These are phyloP conservation scores for Amphirosellinia nigrospora DNA, from an alignment of 495 filamentous ascomycete genomes.

Conservation along the genomic window DNA sequence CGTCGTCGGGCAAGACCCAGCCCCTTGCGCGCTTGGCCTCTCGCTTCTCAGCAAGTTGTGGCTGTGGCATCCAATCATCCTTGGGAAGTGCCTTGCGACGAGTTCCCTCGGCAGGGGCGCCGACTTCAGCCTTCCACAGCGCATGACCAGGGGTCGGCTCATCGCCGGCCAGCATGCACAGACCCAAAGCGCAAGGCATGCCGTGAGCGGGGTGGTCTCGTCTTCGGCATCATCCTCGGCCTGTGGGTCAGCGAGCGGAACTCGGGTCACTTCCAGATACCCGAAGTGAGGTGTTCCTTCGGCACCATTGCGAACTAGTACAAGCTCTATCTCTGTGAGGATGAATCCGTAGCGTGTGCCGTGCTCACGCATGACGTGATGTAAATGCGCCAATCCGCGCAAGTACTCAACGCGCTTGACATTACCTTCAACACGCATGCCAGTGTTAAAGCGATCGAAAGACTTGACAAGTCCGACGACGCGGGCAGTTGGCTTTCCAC, in stretches of 20 bases:
- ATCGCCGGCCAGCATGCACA: slow-evolving; percentile 82
- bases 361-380: slow-evolving; percentile 90
- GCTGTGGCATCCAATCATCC: slow-evolving; percentile 88
- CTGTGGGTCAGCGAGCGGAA: slow-evolving; percentile 54
- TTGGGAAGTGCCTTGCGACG: slow-evolving; percentile 71
- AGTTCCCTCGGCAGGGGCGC: slow-evolving; percentile 77
- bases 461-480: slow-evolving; percentile 87
- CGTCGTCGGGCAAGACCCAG: slow-evolving; percentile 83
- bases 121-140: slow-evolving; percentile 77
- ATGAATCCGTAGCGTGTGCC: slow-evolving; percentile 93
- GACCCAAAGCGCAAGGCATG: slow-evolving; percentile 58
- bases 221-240: slow-evolving; percentile 38
- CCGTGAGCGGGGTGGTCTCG: slow-evolving; percentile 61
- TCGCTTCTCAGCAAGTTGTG: slow-evolving; percentile 79
- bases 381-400: slow-evolving; percentile 79
- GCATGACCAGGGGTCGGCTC: slow-evolving; percentile 69
- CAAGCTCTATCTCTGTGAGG: slow-evolving; percentile 91
- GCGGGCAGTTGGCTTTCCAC: slow-evolving; percentile 74
- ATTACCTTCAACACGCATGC: slow-evolving; percentile 83
- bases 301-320: slow-evolving; percentile 81
- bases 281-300: slow-evolving; percentile 82
- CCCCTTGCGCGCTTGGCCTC: slow-evolving; percentile 82
- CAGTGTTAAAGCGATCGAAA: slow-evolving; percentile 92
- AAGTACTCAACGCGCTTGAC: slow-evolving; percentile 85
- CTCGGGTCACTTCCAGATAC: slow-evolving; percentile 74